A percentile compares a stretch with the other conserved stretches of the same genome.
These are phyloP conservation scores for Canavalia gladiata DNA, from an alignment of 306 rosid species.

Conservation along the genomic window DNA sequence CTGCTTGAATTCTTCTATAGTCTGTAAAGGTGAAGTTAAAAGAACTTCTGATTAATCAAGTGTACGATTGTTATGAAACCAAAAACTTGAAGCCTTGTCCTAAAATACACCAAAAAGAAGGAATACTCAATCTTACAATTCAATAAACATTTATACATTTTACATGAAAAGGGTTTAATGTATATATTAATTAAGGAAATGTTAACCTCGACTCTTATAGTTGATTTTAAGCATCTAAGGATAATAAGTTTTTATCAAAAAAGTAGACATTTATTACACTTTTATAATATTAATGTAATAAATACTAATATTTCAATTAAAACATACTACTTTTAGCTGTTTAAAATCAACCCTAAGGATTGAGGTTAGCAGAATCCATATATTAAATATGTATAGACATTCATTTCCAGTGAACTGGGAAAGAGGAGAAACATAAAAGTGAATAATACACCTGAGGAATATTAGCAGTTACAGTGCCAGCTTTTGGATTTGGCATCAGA, in stretches of 20 bases:
- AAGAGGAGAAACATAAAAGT: constrained; percentile 19
- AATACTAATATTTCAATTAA: too few relatives aligned
- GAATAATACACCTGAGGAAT: constrained; percentile 81
- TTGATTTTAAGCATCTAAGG: too few relatives aligned
- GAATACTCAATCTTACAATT: background rate
- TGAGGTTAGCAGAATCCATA: too few relatives aligned
- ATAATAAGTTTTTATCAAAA: too few relatives aligned
- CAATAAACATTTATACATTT: background rate
- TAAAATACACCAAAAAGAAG: background rate
- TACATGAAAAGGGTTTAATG: constrained; percentile 15
- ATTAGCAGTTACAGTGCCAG: constrained; percentile 96
- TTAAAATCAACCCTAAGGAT: too few relatives aligned
- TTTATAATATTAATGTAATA: too few relatives aligned
- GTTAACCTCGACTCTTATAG: too few relatives aligned
- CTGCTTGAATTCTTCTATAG: constrained; percentile 96
- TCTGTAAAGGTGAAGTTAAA: constrained; percentile 59
- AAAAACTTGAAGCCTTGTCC: constrained; percentile 1
- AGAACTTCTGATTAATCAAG: background rate
- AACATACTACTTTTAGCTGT: too few relatives aligned
- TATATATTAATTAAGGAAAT: too few relatives aligned
- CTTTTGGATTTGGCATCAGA: constrained; percentile 99
- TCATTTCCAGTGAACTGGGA: constrained; percentile 3
- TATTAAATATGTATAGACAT: background rate
- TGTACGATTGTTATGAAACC: background rate
- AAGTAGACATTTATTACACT: too few relatives aligned